phyloP scores from a whole-genome alignment of 2,329 filamentous ascomycete genomes.

The Verticillium dahliae region DNA sequence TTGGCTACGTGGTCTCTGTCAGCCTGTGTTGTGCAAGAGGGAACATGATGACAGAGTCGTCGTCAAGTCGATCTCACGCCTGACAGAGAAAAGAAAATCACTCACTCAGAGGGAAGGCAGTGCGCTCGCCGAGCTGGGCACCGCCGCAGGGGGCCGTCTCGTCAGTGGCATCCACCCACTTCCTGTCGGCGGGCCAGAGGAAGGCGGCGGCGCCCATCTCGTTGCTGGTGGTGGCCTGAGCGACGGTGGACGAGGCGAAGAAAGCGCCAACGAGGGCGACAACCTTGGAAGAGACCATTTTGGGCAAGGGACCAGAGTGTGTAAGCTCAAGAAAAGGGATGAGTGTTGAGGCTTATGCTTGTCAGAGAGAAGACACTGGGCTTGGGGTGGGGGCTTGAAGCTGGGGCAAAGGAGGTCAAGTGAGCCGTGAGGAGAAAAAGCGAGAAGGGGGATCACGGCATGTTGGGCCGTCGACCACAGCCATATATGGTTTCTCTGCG shows the following conservation, averaged over 20 bases:
- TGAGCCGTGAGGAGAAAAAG: slow-evolving; percentile 1
- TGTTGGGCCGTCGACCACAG: background rate
- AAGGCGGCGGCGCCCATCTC: slow-evolving; percentile 50
- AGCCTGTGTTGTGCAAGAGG: background rate
- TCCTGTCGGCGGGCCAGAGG: slow-evolving; percentile 52
- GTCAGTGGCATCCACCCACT: slow-evolving; percentile 47
- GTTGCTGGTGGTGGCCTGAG: slow-evolving; percentile 9
- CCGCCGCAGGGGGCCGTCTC: slow-evolving; percentile 54
- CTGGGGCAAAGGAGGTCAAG: background rate
- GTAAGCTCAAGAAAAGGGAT: background rate
- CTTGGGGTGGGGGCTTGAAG: background rate
- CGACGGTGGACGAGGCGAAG: slow-evolving; percentile 4
- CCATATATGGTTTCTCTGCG: slow-evolving; percentile 2
- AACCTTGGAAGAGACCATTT: slow-evolving; percentile 10
- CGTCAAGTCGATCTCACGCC: background rate
- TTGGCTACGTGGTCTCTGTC: slow-evolving; percentile 30
- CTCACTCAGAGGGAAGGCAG: slow-evolving; percentile 48
- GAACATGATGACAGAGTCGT: background rate
- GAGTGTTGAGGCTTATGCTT: background rate
- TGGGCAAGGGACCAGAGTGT: slow-evolving; percentile 1
- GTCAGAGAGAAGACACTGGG: background rate
- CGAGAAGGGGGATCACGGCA: background rate
- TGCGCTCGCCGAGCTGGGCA: slow-evolving; percentile 39
- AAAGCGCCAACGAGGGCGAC: slow-evolving; percentile 9
- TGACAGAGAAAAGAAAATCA: background rate